These are phyloP conservation scores for Phytophthora constricta DNA, from an alignment of 352 stramenopile species.

Conservation along the genomic window DNA sequence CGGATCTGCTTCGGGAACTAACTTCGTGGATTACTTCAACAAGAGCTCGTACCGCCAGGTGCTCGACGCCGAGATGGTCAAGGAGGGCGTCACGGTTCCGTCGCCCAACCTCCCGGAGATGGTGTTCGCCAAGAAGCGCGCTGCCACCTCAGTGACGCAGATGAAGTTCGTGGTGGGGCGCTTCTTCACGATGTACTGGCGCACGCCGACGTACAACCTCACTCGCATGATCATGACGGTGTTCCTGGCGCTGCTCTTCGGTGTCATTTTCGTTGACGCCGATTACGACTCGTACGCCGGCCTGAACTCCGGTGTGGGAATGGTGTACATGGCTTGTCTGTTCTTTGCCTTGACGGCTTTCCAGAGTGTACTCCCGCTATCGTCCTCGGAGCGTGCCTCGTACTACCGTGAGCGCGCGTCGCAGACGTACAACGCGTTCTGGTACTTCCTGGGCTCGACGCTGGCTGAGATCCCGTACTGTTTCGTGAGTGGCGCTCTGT, in stretches of 20 bases:
- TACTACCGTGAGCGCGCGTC: constrained; percentile 90
- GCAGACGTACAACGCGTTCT: constrained; percentile 89
- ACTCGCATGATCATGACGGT: constrained; percentile 58
- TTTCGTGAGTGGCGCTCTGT: constrained; percentile 5
- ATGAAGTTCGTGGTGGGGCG: constrained; percentile 25
- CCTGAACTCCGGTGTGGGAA: constrained; percentile 49
- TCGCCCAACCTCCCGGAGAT: constrained; percentile 23
- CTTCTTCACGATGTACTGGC: constrained; percentile 43
- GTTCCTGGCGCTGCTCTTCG: constrained; percentile 76
- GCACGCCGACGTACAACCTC: constrained; percentile 73
- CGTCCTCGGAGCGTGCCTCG: constrained; percentile 60
- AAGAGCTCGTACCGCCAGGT: constrained; percentile 7
- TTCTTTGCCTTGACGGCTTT: constrained; percentile 66
- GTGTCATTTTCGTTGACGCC: constrained; percentile 49
- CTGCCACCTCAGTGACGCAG: constrained; percentile 25
- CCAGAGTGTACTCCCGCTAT: constrained; percentile 64
- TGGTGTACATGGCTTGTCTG: constrained; percentile 73
- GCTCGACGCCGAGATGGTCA: constrained; percentile 9
- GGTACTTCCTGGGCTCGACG: constrained; percentile 79
- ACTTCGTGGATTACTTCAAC: constrained; percentile 26
- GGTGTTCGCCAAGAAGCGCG: constrained; percentile 37
- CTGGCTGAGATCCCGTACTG: constrained; percentile 76
- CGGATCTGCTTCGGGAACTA: not conserved
- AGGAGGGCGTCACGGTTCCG: constrained; percentile 27
- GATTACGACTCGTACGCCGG: constrained; percentile 37